A percentile compares a stretch with the other conserved stretches of the same genome.
Conservation (phyloP, 768 basidiomycete genomes). For the Nidularia sp. region DNA sequence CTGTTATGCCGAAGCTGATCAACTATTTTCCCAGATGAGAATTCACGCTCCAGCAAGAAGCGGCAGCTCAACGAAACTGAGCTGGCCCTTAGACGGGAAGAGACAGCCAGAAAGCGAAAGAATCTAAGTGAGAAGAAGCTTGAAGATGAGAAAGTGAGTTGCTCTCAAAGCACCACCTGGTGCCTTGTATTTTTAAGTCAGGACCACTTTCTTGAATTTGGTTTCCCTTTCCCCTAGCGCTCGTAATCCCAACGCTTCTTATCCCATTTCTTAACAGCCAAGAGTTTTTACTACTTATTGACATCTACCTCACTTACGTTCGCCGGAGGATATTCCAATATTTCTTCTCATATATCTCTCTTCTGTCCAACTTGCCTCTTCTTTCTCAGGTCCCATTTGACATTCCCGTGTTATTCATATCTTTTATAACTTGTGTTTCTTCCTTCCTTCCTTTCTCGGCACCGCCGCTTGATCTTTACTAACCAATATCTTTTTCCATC, state of each 20-base stretch:
- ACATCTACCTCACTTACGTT: not conserved
- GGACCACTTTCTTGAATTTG: not conserved
- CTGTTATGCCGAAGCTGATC: too few species aligned
- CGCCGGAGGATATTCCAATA: too few species aligned
- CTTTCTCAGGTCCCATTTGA: too few species aligned
- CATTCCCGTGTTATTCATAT: too few species aligned
- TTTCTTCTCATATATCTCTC: too few species aligned
- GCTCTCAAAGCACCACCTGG: not conserved
- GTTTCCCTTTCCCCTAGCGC: not conserved
- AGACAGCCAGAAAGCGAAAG: conserved; percentile 78
- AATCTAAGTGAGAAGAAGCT: conserved; percentile 80
- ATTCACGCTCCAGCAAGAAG: conserved; percentile 38
- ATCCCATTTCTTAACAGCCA: too few species aligned
- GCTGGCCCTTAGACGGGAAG: conserved; percentile 70
- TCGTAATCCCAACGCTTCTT: not conserved
- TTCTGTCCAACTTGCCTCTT: too few species aligned
- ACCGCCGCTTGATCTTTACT: not conserved
- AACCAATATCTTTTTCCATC: not conserved
- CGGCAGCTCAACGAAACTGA: conserved; percentile 70
- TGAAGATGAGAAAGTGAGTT: conserved; percentile 75
- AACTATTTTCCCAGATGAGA: too few species aligned
- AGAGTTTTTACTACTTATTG: too few species aligned
- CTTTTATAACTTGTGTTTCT: too few species aligned
- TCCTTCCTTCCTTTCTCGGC: too few species aligned
- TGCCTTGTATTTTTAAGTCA: not conserved